These are phyloP conservation scores for Purpureocillium lavendulum DNA, from an alignment of 2,329 filamentous ascomycete genomes.

Conservation along the genomic window DNA sequence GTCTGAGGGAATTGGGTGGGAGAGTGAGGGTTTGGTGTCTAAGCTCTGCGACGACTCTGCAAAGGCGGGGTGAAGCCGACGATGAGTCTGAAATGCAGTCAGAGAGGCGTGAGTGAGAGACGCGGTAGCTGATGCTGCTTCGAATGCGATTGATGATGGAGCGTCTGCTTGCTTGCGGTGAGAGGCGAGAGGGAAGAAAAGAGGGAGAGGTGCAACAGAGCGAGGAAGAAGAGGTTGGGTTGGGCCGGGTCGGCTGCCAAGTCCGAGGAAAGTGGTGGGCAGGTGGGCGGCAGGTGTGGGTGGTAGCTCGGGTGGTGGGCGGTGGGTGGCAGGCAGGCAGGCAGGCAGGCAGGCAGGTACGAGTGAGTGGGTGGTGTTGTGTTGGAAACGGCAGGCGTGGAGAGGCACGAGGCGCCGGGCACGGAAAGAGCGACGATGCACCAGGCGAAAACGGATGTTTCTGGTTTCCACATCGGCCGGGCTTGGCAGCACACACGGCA, in stretches of 20 bases:
- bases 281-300: too few species aligned
- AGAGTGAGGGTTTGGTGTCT: background rate
- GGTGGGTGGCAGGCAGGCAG: too few species aligned
- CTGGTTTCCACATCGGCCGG: too few species aligned
- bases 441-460: too few species aligned
- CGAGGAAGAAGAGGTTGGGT: constrained; percentile 2
- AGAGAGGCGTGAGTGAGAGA: constrained; percentile 4
- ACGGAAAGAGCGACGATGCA: too few species aligned
- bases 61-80: background rate
- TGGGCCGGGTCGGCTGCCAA: background rate
- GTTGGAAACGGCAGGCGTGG: too few species aligned
- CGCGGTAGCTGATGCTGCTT: constrained; percentile 5
- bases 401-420: too few species aligned
- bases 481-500: too few species aligned
- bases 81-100: background rate
- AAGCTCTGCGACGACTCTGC: background rate
- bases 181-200: constrained; percentile 3
- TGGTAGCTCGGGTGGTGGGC: too few species aligned
- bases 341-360: too few species aligned
- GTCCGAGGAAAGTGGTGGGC: too few species aligned
- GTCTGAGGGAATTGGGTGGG: constrained; percentile 3
- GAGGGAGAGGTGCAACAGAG: constrained; percentile 1
- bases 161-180: background rate
- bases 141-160: constrained; percentile 1
- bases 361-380: too few species aligned